phyloP scores from a whole-genome alignment of 257 asterid genomes.

The Euphrasia confusa region DNA sequence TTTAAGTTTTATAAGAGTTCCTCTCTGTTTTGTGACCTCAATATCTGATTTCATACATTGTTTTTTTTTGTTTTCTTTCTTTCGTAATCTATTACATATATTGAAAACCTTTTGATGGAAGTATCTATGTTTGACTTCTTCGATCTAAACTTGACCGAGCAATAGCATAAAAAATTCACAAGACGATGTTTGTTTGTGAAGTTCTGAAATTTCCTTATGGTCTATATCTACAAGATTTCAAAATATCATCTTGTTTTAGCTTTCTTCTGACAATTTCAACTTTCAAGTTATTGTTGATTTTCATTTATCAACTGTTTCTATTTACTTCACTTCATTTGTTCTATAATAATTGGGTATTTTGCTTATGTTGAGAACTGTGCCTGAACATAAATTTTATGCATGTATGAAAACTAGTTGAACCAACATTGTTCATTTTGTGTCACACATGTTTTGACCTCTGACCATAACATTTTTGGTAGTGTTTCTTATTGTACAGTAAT shows the following conservation, averaged over 20 bases:
- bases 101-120: slow-evolving; percentile 9
- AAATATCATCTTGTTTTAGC: slow-evolving; percentile 10
- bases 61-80: slow-evolving; percentile 21
- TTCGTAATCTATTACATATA: slow-evolving; percentile 1
- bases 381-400: slow-evolving; percentile 4
- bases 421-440: background rate
- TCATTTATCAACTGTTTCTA: slow-evolving; percentile 3
- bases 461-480: background rate
- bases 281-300: slow-evolving; percentile 16
- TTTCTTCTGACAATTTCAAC: slow-evolving; percentile 19
- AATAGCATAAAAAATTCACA: slow-evolving; percentile 8
- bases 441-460: slow-evolving; percentile 18
- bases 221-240: background rate
- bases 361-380: slow-evolving; percentile 3
- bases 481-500: background rate
- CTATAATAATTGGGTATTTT: slow-evolving; percentile 10
- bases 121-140: background rate
- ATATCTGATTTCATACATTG: slow-evolving; percentile 2
- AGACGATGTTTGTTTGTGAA: background rate
- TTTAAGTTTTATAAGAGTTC: slow-evolving; percentile 4
- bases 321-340: slow-evolving; percentile 1
- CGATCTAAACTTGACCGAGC: slow-evolving; percentile 5
- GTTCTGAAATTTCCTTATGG: background rate
- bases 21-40: slow-evolving; percentile 13
- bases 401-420: slow-evolving; percentile 3